Conservation (phyloP, 2,329 filamentous ascomycete species). For the Coniochaeta sp. region DNA sequence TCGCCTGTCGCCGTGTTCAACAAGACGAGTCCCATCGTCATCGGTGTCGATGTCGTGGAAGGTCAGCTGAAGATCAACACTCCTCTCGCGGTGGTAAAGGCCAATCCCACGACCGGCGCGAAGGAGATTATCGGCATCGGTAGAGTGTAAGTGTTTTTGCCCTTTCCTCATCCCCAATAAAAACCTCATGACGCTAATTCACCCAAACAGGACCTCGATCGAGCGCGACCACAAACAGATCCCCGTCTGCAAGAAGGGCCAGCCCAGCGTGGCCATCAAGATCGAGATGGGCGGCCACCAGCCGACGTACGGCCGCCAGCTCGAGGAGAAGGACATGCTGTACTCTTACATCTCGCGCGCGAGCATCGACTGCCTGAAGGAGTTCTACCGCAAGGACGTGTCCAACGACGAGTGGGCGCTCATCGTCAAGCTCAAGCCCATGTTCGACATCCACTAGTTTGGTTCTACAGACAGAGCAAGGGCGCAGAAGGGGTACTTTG, state of each 20-base stretch:
- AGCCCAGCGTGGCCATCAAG: constrained; percentile 96
- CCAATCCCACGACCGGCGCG: constrained; percentile 66
- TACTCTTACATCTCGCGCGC: constrained; percentile 83
- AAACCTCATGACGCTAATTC: not conserved
- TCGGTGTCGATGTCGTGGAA: constrained; percentile 93
- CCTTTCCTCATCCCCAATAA: not conserved
- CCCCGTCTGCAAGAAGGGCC: constrained; percentile 84
- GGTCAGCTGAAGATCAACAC: constrained; percentile 82
- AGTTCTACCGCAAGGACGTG: constrained; percentile 86
- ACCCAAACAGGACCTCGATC: constrained; percentile 67
- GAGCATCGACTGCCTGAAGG: constrained; percentile 92
- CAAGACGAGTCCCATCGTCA: constrained; percentile 91
- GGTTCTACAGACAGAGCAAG: not conserved
- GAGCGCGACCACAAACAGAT: constrained; percentile 98
- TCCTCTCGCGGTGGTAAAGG: constrained; percentile 80
- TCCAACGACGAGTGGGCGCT: constrained; percentile 89
- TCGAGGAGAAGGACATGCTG: constrained; percentile 83
- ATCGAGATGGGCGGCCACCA: constrained; percentile 91
- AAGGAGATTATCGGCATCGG: constrained; percentile 84
- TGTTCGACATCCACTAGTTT: constrained; percentile 76
- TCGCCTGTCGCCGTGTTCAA: constrained; percentile 92
- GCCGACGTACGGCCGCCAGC: constrained; percentile 87
- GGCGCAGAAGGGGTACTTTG: not conserved
- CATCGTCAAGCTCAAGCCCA: constrained; percentile 88
- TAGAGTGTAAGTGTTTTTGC: constrained; percentile 69